These are phyloP conservation scores for Pseudogymnoascus sp. DNA, from an alignment of 2,329 filamentous ascomycete species.

Conservation along the genomic window DNA sequence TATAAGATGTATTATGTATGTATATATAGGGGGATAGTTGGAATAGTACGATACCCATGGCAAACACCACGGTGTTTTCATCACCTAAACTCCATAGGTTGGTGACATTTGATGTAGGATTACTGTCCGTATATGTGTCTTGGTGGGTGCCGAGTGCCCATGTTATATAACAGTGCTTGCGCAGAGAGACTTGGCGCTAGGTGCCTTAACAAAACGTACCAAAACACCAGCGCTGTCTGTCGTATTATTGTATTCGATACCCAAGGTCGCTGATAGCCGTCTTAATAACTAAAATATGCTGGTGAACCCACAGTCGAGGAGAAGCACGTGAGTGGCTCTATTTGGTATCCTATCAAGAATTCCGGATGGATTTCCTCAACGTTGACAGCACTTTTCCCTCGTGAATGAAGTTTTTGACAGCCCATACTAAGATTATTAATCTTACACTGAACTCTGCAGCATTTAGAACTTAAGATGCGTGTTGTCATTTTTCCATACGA, in stretches of 20 bases:
- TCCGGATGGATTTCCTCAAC: not conserved
- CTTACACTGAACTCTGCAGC: not conserved
- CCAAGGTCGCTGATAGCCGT: not conserved
- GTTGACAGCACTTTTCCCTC: not conserved
- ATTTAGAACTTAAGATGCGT: conserved; percentile 13
- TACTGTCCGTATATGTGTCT: not conserved
- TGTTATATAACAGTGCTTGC: not conserved
- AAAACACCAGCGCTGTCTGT: not conserved
- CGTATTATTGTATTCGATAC: not conserved
- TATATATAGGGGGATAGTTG: conserved; percentile 2
- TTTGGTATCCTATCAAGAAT: not conserved
- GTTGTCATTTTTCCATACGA: conserved; percentile 17
- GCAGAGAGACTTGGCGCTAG: not conserved
- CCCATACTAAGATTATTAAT: not conserved
- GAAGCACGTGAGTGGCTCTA: not conserved
- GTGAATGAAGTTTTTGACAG: not conserved
- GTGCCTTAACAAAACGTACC: not conserved
- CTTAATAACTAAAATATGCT: not conserved
- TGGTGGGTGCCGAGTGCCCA: not conserved
- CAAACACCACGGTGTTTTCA: not conserved
- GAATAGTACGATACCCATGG: conserved; percentile 8
- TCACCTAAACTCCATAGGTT: not conserved
- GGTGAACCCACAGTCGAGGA: not conserved
- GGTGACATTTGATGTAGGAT: not conserved
- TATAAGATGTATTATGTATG: conserved; percentile 39